These are phyloP conservation scores for Puccinia polysora DNA, from an alignment of 1,284 basidiomycete species.

Conservation along the genomic window DNA sequence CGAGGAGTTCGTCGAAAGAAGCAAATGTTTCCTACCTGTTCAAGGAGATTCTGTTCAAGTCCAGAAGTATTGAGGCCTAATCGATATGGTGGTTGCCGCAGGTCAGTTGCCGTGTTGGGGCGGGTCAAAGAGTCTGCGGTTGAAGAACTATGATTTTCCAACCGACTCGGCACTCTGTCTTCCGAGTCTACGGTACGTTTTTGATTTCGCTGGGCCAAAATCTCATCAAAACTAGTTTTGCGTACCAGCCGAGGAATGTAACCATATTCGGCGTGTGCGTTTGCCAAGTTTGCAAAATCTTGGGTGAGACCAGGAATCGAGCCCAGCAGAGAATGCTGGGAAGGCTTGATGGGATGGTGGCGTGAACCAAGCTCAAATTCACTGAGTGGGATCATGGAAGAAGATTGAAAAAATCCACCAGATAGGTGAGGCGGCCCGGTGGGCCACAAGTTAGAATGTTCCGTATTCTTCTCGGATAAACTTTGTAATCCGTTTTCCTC, in stretches of 20 bases:
- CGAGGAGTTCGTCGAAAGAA: too few relatives aligned
- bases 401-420: conserved; percentile 13
- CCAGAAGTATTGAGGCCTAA: neutral
- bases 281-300: conserved; percentile 22
- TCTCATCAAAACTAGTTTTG: conserved; percentile 43
- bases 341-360: conserved; percentile 29
- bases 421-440: neutral
- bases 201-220: conserved; percentile 28
- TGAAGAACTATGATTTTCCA: neutral
- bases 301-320: conserved; percentile 34
- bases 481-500: conserved; percentile 17
- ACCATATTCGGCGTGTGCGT: conserved; percentile 41
- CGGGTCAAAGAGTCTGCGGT: conserved; percentile 1
- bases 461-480: neutral
- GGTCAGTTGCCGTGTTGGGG: conserved; percentile 27
- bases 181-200: neutral
- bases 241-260: conserved; percentile 35
- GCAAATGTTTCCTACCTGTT: neutral
- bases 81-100: neutral
- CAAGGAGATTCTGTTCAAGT: neutral
- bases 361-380: conserved; percentile 19
- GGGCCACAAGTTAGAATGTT: neutral
- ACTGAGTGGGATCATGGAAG: neutral
- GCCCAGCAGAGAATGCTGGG: conserved; percentile 23
- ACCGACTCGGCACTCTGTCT: neutral